A percentile compares a stretch with the other conserved stretches of the same genome.
Conservation (phyloP, 768 basidiomycete species). For the Suillus subluteus region DNA sequence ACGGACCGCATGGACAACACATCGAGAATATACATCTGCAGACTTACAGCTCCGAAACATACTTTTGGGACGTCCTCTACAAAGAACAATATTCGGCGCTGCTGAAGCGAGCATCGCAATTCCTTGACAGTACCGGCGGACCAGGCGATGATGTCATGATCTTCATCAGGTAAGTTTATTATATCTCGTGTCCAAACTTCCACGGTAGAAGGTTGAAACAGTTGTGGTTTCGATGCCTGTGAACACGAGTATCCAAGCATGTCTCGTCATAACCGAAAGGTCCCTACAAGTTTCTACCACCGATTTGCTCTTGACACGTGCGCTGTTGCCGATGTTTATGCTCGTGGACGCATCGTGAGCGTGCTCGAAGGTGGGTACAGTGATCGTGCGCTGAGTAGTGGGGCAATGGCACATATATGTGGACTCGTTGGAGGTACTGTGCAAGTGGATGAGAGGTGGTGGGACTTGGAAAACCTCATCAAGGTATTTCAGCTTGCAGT, state of each 20-base stretch:
- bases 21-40: constrained; percentile 88
- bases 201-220: constrained; percentile 30
- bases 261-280: constrained; percentile 90
- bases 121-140: constrained; percentile 68
- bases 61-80: constrained; percentile 81
- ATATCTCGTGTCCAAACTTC: not conserved
- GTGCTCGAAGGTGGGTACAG: constrained; percentile 97
- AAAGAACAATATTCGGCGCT: constrained; percentile 62
- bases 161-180: constrained; percentile 75
- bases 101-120: constrained; percentile 68
- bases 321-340: constrained; percentile 63
- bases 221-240: constrained; percentile 94
- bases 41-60: constrained; percentile 66
- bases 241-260: constrained; percentile 90
- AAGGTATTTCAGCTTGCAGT: constrained; percentile 44
- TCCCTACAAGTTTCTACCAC: constrained; percentile 84
- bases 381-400: constrained; percentile 85
- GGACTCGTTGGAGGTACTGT: constrained; percentile 52
- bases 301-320: constrained; percentile 78
- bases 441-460: constrained; percentile 58
- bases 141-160: constrained; percentile 73
- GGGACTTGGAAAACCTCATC: constrained; percentile 60
- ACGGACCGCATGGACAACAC: constrained; percentile 83
- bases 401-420: constrained; percentile 77
- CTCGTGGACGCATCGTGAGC: constrained; percentile 75